These are phyloP conservation scores for Adiantum capillusveneris DNA, from an alignment of 75 land plant genomes.

Conservation along the genomic window DNA sequence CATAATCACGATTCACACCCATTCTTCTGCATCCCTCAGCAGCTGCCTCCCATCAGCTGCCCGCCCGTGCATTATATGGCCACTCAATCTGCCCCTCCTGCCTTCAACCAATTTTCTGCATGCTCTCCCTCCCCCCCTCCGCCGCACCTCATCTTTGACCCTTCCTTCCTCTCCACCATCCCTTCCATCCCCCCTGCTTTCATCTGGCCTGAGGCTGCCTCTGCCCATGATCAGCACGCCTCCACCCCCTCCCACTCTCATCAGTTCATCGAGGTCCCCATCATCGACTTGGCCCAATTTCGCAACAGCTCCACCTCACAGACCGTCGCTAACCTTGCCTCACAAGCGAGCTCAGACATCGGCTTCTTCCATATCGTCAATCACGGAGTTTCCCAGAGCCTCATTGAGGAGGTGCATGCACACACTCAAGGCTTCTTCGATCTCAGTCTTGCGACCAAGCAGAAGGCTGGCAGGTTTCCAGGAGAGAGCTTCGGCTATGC, in stretches of 20 bases:
- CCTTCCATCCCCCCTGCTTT: background rate
- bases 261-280: slow-evolving; percentile 31
- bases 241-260: background rate
- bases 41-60: too few species aligned
- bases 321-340: slow-evolving; percentile 6
- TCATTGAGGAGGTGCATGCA: slow-evolving; percentile 29
- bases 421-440: slow-evolving; percentile 43
- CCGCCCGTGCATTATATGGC: too few species aligned
- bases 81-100: too few species aligned
- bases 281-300: slow-evolving; percentile 42
- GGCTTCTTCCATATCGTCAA: slow-evolving; percentile 73
- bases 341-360: slow-evolving; percentile 42
- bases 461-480: slow-evolving; percentile 25
- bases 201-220: background rate
- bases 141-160: too few species aligned
- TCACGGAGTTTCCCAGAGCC: slow-evolving; percentile 50
- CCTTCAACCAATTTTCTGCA: too few species aligned
- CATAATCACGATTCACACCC: too few species aligned
- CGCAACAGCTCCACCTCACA: slow-evolving; percentile 17
- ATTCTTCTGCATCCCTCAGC: too few species aligned
- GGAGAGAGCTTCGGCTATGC: slow-evolving; percentile 60
- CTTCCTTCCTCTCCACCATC: background rate
- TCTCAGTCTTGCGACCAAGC: slow-evolving; percentile 32
- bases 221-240: background rate
- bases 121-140: too few species aligned